Conservation (phyloP, 2,329 filamentous ascomycete species). For the Fusarium proliferatum region DNA sequence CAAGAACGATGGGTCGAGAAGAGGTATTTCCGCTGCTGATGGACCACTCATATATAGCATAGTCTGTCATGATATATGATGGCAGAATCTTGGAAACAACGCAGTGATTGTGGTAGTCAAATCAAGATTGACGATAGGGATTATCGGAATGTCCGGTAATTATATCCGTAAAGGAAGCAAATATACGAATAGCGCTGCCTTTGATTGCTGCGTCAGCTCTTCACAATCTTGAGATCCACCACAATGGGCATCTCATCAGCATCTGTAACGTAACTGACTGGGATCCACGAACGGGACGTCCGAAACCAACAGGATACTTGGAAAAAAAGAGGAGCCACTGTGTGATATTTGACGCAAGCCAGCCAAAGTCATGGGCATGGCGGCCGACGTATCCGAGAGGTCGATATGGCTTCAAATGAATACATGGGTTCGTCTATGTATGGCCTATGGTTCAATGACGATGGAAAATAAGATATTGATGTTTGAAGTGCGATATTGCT, state of each 20-base stretch:
- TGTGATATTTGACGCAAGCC: slow-evolving; percentile 20
- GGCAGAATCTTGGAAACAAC: not conserved
- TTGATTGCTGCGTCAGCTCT: not conserved
- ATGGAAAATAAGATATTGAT: not conserved
- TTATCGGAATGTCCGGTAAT: slow-evolving; percentile 5
- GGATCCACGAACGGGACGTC: slow-evolving; percentile 22
- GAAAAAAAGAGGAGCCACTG: slow-evolving; percentile 27
- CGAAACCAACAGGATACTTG: slow-evolving; percentile 24
- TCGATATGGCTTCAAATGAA: not conserved
- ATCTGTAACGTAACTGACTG: slow-evolving; percentile 14
- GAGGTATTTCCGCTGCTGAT: slow-evolving; percentile 87
- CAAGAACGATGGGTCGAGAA: slow-evolving; percentile 92
- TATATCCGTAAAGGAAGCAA: slow-evolving; percentile 1
- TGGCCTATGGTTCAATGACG: slow-evolving; percentile 13
- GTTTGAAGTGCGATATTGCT: slow-evolving; percentile 9
- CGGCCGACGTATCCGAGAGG: slow-evolving; percentile 25
- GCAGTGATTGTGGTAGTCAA: not conserved
- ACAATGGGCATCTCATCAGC: slow-evolving; percentile 1
- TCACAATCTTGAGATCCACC: slow-evolving; percentile 9
- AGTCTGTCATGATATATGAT: slow-evolving; percentile 5
- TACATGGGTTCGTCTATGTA: not conserved
- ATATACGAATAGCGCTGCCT: not conserved
- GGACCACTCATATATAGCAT: slow-evolving; percentile 5
- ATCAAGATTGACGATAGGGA: slow-evolving; percentile 5
- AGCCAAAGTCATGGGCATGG: not conserved